Conservation (phyloP, 1,284 basidiomycete genomes). For the Puccinia novopanici region DNA sequence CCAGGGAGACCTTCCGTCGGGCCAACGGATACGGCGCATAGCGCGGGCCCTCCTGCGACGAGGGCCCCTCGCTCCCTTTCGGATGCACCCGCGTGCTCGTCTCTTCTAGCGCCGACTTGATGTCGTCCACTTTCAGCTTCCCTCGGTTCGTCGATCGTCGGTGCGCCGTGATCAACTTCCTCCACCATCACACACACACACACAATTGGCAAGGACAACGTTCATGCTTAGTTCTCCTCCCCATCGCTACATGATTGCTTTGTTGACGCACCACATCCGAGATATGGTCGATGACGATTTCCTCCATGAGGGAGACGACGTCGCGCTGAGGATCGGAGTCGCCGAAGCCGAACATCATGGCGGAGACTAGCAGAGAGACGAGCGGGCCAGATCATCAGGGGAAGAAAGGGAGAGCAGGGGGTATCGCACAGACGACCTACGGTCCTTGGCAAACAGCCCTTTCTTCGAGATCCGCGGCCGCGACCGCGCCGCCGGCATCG, state of each 20-base stretch:
- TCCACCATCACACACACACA: not conserved
- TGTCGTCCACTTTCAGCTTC: conserved; percentile 49
- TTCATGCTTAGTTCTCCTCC: not conserved
- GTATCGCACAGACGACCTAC: conserved; percentile 1
- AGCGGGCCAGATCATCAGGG: not conserved
- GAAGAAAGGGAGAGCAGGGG: not conserved
- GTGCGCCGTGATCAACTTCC: conserved; percentile 48
- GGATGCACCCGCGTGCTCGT: conserved; percentile 37
- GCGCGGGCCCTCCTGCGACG: no score
- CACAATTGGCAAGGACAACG: no score
- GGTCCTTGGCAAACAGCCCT: conserved; percentile 38
- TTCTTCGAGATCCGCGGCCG: conserved; percentile 42
- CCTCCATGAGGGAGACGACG: conserved; percentile 45
- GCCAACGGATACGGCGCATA: conserved; percentile 40
- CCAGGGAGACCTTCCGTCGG: conserved; percentile 26
- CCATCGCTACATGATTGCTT: not conserved
- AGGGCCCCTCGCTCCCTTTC: no score
- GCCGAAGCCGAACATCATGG: conserved; percentile 51
- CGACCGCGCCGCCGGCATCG: no score
- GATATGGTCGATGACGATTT: conserved; percentile 50
- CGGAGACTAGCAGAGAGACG: conserved; percentile 13
- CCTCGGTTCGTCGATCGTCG: conserved; percentile 42
- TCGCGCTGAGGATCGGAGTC: conserved; percentile 47
- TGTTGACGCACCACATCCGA: conserved; percentile 32
- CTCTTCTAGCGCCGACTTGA: conserved; percentile 33